These are phyloP conservation scores for Saprolegnia parasitica DNA, from an alignment of 352 stramenopile genomes.

Conservation along the genomic window DNA sequence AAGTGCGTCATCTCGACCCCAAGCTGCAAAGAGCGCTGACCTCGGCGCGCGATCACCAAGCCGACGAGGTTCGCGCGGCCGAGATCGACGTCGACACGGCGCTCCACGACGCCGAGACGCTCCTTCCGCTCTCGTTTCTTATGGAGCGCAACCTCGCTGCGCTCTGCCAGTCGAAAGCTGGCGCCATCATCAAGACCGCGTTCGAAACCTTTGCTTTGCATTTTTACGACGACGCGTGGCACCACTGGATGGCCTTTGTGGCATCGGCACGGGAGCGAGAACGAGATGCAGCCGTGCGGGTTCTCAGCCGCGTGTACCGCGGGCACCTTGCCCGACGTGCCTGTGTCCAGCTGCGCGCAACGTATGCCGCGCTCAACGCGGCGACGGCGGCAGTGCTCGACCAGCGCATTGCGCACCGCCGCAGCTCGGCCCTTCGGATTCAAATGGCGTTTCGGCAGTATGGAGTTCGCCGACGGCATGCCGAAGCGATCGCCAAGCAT, in stretches of 20 bases:
- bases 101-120: not conserved
- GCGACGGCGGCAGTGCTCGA: not conserved
- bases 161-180: constrained; percentile 27
- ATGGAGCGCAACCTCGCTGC: constrained; percentile 17
- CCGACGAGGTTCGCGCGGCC: constrained; percentile 1
- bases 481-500: not conserved
- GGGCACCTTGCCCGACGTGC: constrained; percentile 15
- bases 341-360: not conserved
- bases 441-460: constrained; percentile 22
- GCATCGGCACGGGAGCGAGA: not conserved
- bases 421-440: not conserved
- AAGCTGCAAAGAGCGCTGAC: constrained; percentile 1
- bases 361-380: not conserved
- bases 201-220: constrained; percentile 21
- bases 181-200: constrained; percentile 21
- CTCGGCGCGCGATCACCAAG: not conserved
- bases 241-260: constrained; percentile 19
- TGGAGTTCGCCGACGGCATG: not conserved
- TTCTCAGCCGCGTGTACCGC: constrained; percentile 18
- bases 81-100: not conserved
- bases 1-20: not conserved
- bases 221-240: constrained; percentile 25
- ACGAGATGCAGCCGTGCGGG: constrained; percentile 4
- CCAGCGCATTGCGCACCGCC: not conserved
- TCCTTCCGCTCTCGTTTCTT: constrained; percentile 27